Base-by-base conservation (phyloP, 257 asterid genomes). In the Scutellaria minor region DNA sequence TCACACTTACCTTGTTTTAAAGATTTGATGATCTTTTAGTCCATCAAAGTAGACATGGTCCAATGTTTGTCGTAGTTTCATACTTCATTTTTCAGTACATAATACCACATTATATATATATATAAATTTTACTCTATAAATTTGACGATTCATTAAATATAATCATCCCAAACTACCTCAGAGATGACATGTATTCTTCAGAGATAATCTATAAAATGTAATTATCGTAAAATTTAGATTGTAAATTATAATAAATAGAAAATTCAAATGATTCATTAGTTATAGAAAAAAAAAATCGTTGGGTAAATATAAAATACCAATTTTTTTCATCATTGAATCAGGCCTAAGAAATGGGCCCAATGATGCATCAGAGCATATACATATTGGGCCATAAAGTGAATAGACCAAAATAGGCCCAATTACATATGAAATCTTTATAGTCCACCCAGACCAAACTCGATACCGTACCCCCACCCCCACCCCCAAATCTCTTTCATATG, bases 11-110 rank as follows among this genome's bases (percentile, higher is more conserved):
- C 18, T 7, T 12, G 62, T 24, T 56, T 24, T 7, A 42, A 42
- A 56, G 62, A 56, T 56, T 56, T 56, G 62, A n/a, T 6, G 70
- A 66, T 22, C 41, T 66, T 75, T 51, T 44, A 65, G 58, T 58
- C 57, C 69, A 66, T 50, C 51, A 20, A 7, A 24, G 11, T n/a
- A 55, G 61, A 55, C 61, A 20, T 22, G 40, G 40, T 55, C n/a
- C 24, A 18, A 53, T 5, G 59, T 53, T 53, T 53, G 35, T 53
- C 24, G 20, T 18, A 24, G 11, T 55, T 55, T 55, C 3, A 39
- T 55, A 55, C 5, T 55, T 22, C 22, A 20, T 55, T 22, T 39
- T 20, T 24, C 61, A 55, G 39, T 15, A 55, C 61, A 22, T 20
- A 55, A 55, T 55, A 55, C 9, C 42, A 44, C 11, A 8, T 9